Conservation (phyloP, 2,329 filamentous ascomycete species). For the Calonectria pauciramosa region DNA sequence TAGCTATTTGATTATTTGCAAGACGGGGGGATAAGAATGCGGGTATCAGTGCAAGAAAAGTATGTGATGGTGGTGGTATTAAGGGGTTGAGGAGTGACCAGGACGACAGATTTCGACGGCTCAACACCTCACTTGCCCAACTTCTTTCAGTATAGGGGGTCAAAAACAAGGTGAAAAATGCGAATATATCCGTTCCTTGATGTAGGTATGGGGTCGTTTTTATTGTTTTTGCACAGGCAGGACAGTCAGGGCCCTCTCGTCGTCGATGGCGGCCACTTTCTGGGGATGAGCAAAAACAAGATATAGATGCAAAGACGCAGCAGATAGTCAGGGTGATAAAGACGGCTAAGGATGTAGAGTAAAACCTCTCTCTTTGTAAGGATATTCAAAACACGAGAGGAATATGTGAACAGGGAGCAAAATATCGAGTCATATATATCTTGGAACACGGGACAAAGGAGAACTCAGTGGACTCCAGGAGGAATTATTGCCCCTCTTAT, state of each 20-base stretch:
- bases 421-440: not conserved
- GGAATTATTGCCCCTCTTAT: constrained; percentile 7
- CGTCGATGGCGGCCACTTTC: not conserved
- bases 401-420: constrained; percentile 1
- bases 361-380: not conserved
- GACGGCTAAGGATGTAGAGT: not conserved
- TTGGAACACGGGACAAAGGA: not conserved
- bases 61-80: not conserved
- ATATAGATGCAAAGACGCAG: not conserved
- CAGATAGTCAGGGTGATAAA: not conserved
- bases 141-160: not conserved
- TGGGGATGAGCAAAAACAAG: not conserved
- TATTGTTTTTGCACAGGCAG: not conserved
- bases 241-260: not conserved
- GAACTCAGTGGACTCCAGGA: not conserved
- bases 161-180: not conserved
- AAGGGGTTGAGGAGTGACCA: not conserved
- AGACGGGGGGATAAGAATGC: not conserved
- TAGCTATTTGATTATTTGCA: not conserved
- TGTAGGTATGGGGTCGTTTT: not conserved
- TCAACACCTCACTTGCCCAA: not conserved
- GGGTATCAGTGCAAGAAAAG: not conserved
- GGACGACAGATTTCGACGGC: not conserved
- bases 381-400: not conserved
- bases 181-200: not conserved